Evolutionary conservation across 2,329 filamentous ascomycete species (phyloP).

Genomic region (Exutisphaerella laricina): DNA sequence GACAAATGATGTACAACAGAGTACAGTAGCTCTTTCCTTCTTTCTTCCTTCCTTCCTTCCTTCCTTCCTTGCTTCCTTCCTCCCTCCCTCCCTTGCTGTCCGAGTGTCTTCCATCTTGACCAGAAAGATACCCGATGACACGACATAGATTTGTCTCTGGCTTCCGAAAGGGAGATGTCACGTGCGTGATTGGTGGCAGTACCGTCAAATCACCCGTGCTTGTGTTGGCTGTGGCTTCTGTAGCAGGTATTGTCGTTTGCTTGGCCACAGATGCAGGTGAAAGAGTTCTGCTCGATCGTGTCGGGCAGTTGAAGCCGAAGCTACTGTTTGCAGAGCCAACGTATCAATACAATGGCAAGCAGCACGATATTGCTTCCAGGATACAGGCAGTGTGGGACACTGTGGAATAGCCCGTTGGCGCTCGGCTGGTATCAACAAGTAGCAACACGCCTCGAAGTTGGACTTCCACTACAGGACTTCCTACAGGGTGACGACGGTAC

Average conservation of each 20-base stretch:
- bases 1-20: too few species aligned
- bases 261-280: conserved; percentile 5
- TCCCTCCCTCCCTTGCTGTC: too few species aligned
- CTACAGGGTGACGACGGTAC: not conserved
- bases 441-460: not conserved
- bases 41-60: too few species aligned
- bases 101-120: too few species aligned
- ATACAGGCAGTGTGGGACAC: not conserved
- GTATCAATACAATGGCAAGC: conserved; percentile 4
- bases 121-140: too few species aligned
- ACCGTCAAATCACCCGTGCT: not conserved
- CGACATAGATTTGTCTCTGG: too few species aligned
- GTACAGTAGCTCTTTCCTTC: too few species aligned
- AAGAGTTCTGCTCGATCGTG: conserved; percentile 2
- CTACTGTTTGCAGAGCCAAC: conserved; percentile 1
- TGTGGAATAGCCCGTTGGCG: not conserved
- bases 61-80: too few species aligned
- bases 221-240: not conserved
- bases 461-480: not conserved
- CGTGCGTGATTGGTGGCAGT: conserved; percentile 2
- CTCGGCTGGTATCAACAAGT: not conserved
- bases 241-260: not conserved
- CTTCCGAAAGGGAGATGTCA: not conserved
- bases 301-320: conserved; percentile 1
- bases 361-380: not conserved